phyloP scores from a whole-genome alignment of 2,329 filamentous ascomycete species.

The Hymenoscyphus fructigenus region DNA sequence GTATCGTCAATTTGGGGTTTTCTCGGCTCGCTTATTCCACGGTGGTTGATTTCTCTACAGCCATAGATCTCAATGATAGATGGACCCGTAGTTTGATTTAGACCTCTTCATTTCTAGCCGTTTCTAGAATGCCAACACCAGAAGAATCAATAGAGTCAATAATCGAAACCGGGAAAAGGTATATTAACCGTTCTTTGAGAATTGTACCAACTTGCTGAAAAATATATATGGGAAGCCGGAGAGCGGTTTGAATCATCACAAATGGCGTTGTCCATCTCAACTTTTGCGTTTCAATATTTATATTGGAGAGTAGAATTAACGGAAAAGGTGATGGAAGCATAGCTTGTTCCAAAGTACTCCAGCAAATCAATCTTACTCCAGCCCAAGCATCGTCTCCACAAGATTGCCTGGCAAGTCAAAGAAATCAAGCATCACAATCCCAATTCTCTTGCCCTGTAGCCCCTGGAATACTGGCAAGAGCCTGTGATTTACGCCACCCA shows the following conservation, averaged over 20 bases:
- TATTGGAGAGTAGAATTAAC: not conserved
- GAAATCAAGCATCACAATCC: conserved; percentile 53
- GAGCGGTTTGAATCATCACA: no score
- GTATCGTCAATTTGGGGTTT: not conserved
- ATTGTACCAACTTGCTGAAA: no score
- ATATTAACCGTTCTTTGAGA: no score
- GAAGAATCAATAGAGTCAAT: not conserved
- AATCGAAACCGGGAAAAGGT: not conserved
- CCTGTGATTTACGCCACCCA: conserved; percentile 46
- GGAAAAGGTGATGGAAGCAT: not conserved
- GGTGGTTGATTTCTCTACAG: not conserved
- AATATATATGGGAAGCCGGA: no score
- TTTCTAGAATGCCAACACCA: not conserved
- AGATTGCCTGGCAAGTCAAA: conserved; percentile 45
- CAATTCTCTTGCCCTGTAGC: conserved; percentile 45
- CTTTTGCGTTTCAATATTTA: not conserved
- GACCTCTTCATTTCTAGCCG: not conserved
- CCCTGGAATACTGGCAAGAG: conserved; percentile 40
- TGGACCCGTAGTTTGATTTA: no score
- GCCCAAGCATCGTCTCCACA: conserved; percentile 41
- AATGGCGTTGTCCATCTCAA: not conserved
- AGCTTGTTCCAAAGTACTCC: not conserved
- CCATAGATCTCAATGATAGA: no score
- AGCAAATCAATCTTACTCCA: not conserved
- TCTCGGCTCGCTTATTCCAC: not conserved